Evolutionary conservation across 768 basidiomycete species (phyloP), one percentile per base, ranked within the genome.

Genomic region (Boletus insuetus): DNA sequence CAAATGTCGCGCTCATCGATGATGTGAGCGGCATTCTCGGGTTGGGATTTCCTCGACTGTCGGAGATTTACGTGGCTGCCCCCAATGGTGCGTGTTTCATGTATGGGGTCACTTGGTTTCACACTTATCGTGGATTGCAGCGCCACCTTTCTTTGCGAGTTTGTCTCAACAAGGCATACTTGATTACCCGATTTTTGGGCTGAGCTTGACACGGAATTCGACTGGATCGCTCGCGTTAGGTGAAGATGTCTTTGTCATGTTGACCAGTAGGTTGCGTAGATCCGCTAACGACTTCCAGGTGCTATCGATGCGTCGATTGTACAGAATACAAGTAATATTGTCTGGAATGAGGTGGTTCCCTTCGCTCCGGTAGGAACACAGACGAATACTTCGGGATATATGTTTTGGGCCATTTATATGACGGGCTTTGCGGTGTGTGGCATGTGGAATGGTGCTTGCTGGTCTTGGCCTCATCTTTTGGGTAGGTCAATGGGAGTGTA

Each of bases 181-280:
- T 45, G 81, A 83, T 34, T 92, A 90, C 64, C 90, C 90, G 1
- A 63, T 92, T 10, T 91, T 91, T 61, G 87, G 85, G n/a, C 61
- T 92, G 26, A 84, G 79, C 61, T 71, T 91, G 58, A 81, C 82
- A 1, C 74, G 76, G 42, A 84, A 86, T 63, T 65, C 71, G 3
- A 79, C 77, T 12, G 89, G 90, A 11, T 79, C 82, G 19, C 73
- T 92, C 20, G 72, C 89, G 3, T 60, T 92, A 16, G 89, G 89
- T 87, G 49, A 61, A 41, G 20, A 8, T 17, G 26, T 9, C 22
- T 41, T 32, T 24, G 4, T 45, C 13, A 9, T 20, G 3, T 14
- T 10, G 32, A 16, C 17, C 9, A 13, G 14, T 5, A 6, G 16
- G 9, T 38, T 22, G 38, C 48, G 47, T 32, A 26, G 54, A n/a